A percentile compares a stretch with the other conserved stretches of the same genome.
phyloP scores from a whole-genome alignment of 129 eudicot species.

The Tanacetum coccineum region DNA sequence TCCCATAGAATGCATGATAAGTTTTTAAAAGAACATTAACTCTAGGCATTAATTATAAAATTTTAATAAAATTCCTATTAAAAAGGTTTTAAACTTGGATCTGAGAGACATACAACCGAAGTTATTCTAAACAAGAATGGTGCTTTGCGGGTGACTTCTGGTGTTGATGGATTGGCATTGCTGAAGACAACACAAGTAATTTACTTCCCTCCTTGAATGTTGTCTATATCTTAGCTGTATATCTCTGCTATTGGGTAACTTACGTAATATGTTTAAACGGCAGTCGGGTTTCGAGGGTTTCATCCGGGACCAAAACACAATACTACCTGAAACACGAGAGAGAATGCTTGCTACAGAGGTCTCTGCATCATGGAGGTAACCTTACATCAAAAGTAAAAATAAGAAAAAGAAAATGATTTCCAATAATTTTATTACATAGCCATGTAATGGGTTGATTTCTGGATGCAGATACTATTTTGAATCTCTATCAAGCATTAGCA shows the following conservation, averaged over 20 bases:
- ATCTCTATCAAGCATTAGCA: conserved; percentile 53
- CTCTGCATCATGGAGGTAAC: conserved; percentile 91
- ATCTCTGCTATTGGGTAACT: conserved; percentile 5
- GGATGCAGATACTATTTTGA: conserved; percentile 69
- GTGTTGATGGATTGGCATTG: conserved; percentile 77
- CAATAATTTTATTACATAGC: background rate
- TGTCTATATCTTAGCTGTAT: background rate
- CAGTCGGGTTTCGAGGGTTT: conserved; percentile 99
- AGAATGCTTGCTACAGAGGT: conserved; percentile 96
- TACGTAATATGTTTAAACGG: conserved; percentile 20
- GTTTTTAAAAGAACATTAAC: background rate
- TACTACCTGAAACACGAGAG: conserved; percentile 89
- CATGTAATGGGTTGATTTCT: background rate
- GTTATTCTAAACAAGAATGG: conserved; percentile 62
- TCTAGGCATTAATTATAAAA: background rate
- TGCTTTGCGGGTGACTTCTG: conserved; percentile 63
- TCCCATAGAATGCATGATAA: background rate
- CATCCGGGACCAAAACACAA: conserved; percentile 77
- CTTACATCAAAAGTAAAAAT: background rate
- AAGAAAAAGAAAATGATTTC: background rate
- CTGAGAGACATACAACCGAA: conserved; percentile 87
- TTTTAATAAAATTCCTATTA: background rate
- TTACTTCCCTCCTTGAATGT: conserved; percentile 13
- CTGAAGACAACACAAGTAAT: conserved; percentile 91
- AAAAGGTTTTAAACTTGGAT: conserved; percentile 90